Base-by-base conservation (phyloP, 352 stramenopile species). In the Phytophthora nicotianae region DNA sequence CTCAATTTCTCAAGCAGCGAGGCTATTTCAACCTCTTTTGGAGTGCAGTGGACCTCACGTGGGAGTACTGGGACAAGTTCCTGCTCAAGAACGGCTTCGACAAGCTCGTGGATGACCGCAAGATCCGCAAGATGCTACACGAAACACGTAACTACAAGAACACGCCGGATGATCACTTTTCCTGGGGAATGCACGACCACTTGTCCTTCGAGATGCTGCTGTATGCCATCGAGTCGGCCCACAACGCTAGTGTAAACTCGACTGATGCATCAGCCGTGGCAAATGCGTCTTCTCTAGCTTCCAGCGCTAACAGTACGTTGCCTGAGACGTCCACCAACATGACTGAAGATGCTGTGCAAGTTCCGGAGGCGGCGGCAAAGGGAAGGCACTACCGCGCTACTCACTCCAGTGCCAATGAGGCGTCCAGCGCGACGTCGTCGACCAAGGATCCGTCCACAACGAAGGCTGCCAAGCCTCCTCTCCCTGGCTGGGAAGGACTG, bases 11-110 rank as follows among this genome's bases (percentile, higher is more conserved):
- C 21, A 89, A 91, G 52, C 21, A 79, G n/a, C 70, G 73, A 5
- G 80, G 78, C 10, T 89, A 91, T 52, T 87, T 79, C 33, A 90
- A 88, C 51, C 64, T 90, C 50, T 90, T 90, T 58, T 91, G 78
- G 78, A 83, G 77, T 50, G 83, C 80, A 1, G 79, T 86, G 21
- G 74, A 89, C 29, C 54, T 88, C 17, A 75, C 72, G 26, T 88
- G 78, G 74, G 83, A 90, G 49, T 81, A 88, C 53, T 88, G 81
- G 80, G 75, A 90, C 50, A 79, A 84, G 46, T 90, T 91, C 14
- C 47, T 90, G 20, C 42, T 73, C 9, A 70, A 70, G 5, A 88
- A 91, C 55, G 78, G 76, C 17, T 91, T 91, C 37, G 80, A 91
- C 50, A 86, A 86, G 62, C 68, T 89, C 26, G 76, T 90, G 9